Base-by-base conservation (phyloP, 148 eudicot species). In the Chenopodium quinoa region DNA sequence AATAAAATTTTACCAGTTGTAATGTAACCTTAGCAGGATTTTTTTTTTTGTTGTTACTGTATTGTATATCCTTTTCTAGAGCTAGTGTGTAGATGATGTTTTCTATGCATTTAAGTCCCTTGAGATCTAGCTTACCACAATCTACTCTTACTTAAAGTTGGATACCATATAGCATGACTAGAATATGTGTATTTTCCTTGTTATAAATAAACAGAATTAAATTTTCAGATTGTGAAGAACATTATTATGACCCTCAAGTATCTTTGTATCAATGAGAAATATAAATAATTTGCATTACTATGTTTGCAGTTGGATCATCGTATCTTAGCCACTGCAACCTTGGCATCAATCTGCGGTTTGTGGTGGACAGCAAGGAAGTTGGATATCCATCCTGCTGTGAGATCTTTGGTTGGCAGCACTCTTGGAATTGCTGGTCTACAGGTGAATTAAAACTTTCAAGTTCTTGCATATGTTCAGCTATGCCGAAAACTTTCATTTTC, bases 361-460 rank as follows among this genome's bases (percentile, higher is more conserved):
- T 96, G 99, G 98, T 88, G 82, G 93, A 85, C 89, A 77, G 82
- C 95, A n/a, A 88, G 92, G 88, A 96, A 91, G 86, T 76, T 92
- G 48, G 97, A 93, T 76, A 88, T 93, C 85, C 99, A 93, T 83
- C 99, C 99, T 78, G 98, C 97, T 50, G 87, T 96, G 67, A 87
- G 87, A 73, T 88, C 91, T 68, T 81, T 93, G 84, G 88, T 96
- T 67, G 95, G 97, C 50, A 92, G 89, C 89, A 90, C 93, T 0
- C 40, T 89, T 54, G 97, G 99, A 83, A 91, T 96, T 97, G 95
- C 98, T 88, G 97, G 92, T 85, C 86, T 96, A 71, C 97, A 95
- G 98, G 99, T 95, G 73, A 46, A 20, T 64, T 52, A 20, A n/a
- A 31, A 23, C 60, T 9, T 47, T 48, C 47, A 40, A 8, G 2